Evolutionary conservation across 2,329 filamentous ascomycete species (phyloP), one percentile per base, ranked within the genome.

Genomic region (Aspergillus sp.): DNA sequence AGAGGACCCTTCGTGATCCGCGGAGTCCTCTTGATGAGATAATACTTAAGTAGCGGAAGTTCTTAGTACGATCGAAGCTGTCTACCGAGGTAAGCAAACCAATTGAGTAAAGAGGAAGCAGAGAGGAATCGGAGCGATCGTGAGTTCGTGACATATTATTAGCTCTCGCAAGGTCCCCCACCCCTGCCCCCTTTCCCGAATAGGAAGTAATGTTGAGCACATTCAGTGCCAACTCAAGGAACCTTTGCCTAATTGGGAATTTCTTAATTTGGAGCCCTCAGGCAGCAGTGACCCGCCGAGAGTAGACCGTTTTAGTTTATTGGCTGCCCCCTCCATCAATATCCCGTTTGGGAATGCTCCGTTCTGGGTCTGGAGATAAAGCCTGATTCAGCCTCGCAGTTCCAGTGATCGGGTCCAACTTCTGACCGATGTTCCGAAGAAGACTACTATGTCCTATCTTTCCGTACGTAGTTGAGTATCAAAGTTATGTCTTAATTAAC

Each of bases 241-340:
- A 53, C 56, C 61, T 19, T 58, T 52, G 48, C 54, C 49, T 23
- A 17, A 41, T 53, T 32, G 59, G 38, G 44, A n/a, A 44, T 51
- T 52, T 58, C 62, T 55, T 59, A 59, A 57, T 64, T 62, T 62
- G 59, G 60, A 59, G 51, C 59, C 62, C 57, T 61, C 49, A 60
- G 41, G 57, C 51, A 60, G 60, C 39, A 54, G 27, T 30, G 27
- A 30, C 27, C 27, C 27, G 27, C 19, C 15, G 30, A 23, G 8
- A 32, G 21, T 38, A 23, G 54, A 39, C 13, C 19, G 13, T 41
- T 50, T 39, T 50, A 47, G 49, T 25, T 48, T 41, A 3, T 8
- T 11, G 48, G 48, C 44, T 52, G 36, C 30, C 17, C 47, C 32
- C 55, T 56, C 8, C 11, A 44, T 57, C 58, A 42, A 5, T 50